Evolutionary conservation across 495 filamentous ascomycete species (phyloP), one percentile per base, ranked within the genome.

Genomic region (Penicillium desertorum): DNA sequence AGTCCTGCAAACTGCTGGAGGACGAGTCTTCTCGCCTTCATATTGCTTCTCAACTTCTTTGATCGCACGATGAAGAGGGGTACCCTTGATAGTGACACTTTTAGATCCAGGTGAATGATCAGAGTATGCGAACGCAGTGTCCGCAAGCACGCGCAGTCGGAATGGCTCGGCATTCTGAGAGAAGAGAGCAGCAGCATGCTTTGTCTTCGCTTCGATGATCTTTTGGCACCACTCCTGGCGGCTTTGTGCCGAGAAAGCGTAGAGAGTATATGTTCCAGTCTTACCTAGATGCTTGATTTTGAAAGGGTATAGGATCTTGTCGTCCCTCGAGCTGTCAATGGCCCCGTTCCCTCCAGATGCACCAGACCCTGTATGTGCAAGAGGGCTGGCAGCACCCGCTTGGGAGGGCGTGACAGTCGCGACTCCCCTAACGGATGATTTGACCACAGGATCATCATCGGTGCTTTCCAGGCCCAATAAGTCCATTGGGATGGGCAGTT

Each of bases 151-250:
- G 34, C 89, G 86, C 5, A 98, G 76, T 55, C 91, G 82, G 81
- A 99, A 99, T 2, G 94, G 94, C 72, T 99, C 94, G 0, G 94
- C 93, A 69, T 97, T 96, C 69, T 98, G 95, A 1, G 89, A 84
- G 69, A 90, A 89, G 9, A 98, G 76, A 16, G 91, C 88, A 3
- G 88, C 84, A 7, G 95, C 94, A 72, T 98, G 92, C 52, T 86
- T 85, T 5, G 91, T 95, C 75, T 99, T 98, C 9, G 94, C 94
- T 63, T 94, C 88, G 27, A 92, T 85, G 63, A 99, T 96, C 73
- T 91, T 95, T 34, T 87, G 83, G 62, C 91, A 96, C 94, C 94
- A 99, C 20, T 95, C 90, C 56, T 85, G 79, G 46, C 94, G 83
- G 58, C 86, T 88, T 54, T 85, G 79, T 2, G 85, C 81, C 1